Conservation (phyloP, 2,329 filamentous ascomycete genomes). For the Aspergillus pseudoglaucus region DNA sequence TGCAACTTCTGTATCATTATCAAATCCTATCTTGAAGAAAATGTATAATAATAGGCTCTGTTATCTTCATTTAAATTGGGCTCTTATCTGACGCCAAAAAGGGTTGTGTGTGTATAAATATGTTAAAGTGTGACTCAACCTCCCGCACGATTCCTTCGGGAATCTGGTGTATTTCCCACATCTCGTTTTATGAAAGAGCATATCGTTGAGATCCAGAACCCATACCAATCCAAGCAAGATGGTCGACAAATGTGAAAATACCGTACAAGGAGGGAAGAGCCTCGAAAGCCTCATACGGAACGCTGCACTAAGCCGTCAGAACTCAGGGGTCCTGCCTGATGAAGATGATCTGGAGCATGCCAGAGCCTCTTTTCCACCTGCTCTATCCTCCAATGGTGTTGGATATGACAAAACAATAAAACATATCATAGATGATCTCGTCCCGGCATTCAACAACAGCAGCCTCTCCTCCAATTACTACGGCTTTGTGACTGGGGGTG, state of each 20-base stretch:
- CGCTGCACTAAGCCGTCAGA: constrained; percentile 21
- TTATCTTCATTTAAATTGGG: no score
- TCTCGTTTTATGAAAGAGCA: no score
- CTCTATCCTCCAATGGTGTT: constrained; percentile 22
- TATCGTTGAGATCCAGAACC: no score
- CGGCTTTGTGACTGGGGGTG: constrained; percentile 81
- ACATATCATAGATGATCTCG: constrained; percentile 37
- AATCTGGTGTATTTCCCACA: no score
- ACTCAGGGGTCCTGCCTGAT: constrained; percentile 26
- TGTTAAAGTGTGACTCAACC: no score
- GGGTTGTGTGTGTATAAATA: no score
- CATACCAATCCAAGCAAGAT: background rate
- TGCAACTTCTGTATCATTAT: no score
- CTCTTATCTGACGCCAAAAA: no score
- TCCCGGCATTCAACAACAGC: constrained; percentile 58
- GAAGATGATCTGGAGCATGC: constrained; percentile 22
- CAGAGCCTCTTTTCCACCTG: constrained; percentile 25
- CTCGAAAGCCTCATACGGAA: constrained; percentile 26
- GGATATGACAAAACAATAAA: constrained; percentile 25
- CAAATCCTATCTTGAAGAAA: no score
- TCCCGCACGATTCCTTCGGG: no score
- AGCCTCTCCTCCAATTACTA: constrained; percentile 66
- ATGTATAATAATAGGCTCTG: no score
- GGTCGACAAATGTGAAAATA: constrained; percentile 3
- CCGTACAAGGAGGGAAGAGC: constrained; percentile 11